These are phyloP conservation scores for Discostella pseudostelligera DNA, from an alignment of 108 stramenopile genomes.

Conservation along the genomic window DNA sequence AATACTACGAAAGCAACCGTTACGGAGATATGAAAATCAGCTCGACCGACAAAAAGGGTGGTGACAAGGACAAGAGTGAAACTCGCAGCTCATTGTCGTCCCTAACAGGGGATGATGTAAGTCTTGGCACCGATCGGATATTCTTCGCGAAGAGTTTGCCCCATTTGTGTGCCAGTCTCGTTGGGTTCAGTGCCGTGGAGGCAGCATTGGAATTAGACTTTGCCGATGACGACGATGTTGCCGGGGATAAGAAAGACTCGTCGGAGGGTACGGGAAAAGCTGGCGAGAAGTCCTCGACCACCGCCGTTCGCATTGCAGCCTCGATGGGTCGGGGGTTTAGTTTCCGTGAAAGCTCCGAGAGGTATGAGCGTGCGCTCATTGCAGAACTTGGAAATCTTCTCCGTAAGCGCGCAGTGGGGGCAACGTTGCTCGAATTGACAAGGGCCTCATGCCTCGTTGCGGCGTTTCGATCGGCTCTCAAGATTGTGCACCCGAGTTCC, in stretches of 20 bases:
- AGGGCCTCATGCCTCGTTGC: slow-evolving; percentile 79
- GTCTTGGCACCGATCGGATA: slow-evolving; percentile 82
- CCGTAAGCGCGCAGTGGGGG: slow-evolving; percentile 70
- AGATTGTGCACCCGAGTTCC: slow-evolving; percentile 84
- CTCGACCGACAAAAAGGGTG: slow-evolving; percentile 39
- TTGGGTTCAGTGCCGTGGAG: slow-evolving; percentile 89
- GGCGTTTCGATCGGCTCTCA: slow-evolving; percentile 85
- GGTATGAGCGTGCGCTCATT: slow-evolving; percentile 81
- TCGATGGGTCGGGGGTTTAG: slow-evolving; percentile 56
- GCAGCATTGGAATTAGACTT: slow-evolving; percentile 86
- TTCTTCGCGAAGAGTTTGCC: slow-evolving; percentile 88
- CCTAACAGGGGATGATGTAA: slow-evolving; percentile 88
- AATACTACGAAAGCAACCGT: slow-evolving; percentile 89
- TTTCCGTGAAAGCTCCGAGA: slow-evolving; percentile 83
- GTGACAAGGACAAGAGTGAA: slow-evolving; percentile 59
- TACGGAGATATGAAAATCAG: slow-evolving; percentile 87
- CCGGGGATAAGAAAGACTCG: slow-evolving; percentile 42
- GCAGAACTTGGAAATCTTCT: slow-evolving; percentile 77
- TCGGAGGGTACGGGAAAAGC: slow-evolving; percentile 24
- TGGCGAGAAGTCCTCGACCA: slow-evolving; percentile 22
- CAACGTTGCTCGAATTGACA: slow-evolving; percentile 75
- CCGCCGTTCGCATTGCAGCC: slow-evolving; percentile 25
- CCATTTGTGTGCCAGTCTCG: slow-evolving; percentile 82
- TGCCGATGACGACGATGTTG: slow-evolving; percentile 69
- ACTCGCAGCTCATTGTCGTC: slow-evolving; percentile 76